Percentiles rank a stretch among this genome's conserved stretches.
These are phyloP conservation scores for Diplodia seriata DNA, from an alignment of 2,329 filamentous ascomycete species.

Conservation along the genomic window DNA sequence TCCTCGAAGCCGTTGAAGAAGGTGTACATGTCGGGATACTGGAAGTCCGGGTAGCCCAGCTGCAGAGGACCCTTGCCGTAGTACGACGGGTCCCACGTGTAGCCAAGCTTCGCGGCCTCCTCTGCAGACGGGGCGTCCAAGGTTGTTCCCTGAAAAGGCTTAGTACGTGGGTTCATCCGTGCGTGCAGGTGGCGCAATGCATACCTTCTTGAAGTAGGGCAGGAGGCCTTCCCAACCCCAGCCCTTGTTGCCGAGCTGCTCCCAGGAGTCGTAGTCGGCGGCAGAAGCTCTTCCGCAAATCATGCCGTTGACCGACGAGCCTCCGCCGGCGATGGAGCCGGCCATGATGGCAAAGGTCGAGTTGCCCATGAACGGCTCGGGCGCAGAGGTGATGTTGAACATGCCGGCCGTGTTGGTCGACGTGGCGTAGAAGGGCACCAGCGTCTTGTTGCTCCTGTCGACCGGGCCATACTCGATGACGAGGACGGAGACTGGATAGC, in stretches of 20 bases:
- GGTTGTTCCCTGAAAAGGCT: slow-evolving; percentile 41
- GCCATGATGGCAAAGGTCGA: slow-evolving; percentile 40
- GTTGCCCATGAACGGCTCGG: slow-evolving; percentile 42
- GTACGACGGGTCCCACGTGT: slow-evolving; percentile 40
- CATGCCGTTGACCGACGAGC: slow-evolving; percentile 48
- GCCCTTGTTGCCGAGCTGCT: slow-evolving; percentile 62
- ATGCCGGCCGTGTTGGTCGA: slow-evolving; percentile 19
- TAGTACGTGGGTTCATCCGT: background rate
- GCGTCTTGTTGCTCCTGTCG: slow-evolving; percentile 45
- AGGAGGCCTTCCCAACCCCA: slow-evolving; percentile 62
- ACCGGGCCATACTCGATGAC: slow-evolving; percentile 39
- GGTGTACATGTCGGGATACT: slow-evolving; percentile 40
- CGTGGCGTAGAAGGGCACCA: slow-evolving; percentile 15
- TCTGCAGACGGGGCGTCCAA: slow-evolving; percentile 39
- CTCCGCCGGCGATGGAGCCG: slow-evolving; percentile 48
- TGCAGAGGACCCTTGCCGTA: slow-evolving; percentile 37
- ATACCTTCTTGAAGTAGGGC: slow-evolving; percentile 38
- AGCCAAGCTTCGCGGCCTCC: slow-evolving; percentile 38
- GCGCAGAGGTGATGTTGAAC: slow-evolving; percentile 37
- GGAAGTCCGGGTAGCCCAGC: slow-evolving; percentile 40
- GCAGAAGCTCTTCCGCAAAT: slow-evolving; percentile 42
- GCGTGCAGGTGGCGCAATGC: slow-evolving; percentile 29
- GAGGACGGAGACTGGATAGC: slow-evolving; percentile 32
- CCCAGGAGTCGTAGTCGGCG: slow-evolving; percentile 60
- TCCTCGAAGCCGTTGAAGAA: slow-evolving; percentile 27